Conservation (phyloP, 73 alveolate species). For the Paramecium sonneborni region DNA sequence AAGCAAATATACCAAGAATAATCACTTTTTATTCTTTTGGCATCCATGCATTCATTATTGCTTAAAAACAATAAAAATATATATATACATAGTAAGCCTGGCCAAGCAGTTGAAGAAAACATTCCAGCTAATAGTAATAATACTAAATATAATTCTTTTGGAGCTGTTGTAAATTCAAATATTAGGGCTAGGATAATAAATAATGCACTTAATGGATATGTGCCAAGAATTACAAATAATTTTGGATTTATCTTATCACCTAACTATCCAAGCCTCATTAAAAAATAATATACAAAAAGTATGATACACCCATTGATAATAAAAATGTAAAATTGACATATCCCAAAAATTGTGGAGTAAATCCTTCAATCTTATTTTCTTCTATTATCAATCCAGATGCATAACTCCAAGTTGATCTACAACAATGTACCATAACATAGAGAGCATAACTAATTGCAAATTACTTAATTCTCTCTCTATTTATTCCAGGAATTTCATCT, state of each 20-base stretch:
- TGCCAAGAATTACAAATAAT: not conserved
- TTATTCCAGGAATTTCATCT: not conserved
- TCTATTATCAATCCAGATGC: conserved; percentile 14
- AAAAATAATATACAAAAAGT: not conserved
- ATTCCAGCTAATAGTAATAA: not conserved
- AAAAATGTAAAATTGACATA: conserved; percentile 46
- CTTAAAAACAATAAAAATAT: not conserved
- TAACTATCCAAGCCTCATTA: conserved; percentile 19
- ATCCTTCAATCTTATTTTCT: not conserved
- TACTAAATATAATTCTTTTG: not conserved
- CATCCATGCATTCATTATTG: conserved; percentile 37
- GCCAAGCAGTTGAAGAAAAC: conserved; percentile 46
- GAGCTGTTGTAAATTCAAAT: not conserved
- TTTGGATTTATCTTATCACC: conserved; percentile 40
- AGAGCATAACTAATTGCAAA: conserved; percentile 11
- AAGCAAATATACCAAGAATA: not conserved
- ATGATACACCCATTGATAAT: not conserved
- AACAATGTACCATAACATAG: conserved; percentile 19
- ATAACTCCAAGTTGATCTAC: conserved; percentile 50
- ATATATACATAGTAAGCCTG: conserved; percentile 29
- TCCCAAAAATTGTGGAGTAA: conserved; percentile 6
- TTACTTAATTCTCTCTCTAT: not conserved
- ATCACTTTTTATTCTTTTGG: not conserved
- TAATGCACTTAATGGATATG: not conserved
- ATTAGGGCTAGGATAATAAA: not conserved